A percentile compares a stretch with the other conserved stretches of the same genome.
phyloP scores from a whole-genome alignment of 495 filamentous ascomycete species.

The Daldinia caldariorum region DNA sequence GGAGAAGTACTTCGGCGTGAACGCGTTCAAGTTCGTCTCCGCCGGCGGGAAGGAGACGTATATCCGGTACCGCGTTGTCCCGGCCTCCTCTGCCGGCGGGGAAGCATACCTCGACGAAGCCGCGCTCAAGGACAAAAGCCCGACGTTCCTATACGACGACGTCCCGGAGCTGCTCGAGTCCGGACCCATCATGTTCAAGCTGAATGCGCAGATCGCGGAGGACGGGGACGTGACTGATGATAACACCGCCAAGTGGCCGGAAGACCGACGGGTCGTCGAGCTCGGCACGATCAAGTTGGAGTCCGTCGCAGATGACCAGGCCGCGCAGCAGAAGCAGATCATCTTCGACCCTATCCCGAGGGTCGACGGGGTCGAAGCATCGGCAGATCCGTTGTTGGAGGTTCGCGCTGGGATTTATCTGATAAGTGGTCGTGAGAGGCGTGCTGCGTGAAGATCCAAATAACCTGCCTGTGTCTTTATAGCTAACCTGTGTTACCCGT shows the following conservation, averaged over 20 bases:
- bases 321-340: conserved; percentile 58
- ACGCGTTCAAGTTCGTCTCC: conserved; percentile 60
- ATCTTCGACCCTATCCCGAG: conserved; percentile 67
- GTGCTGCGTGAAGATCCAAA: conserved; percentile 23
- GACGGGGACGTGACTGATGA: conserved; percentile 61
- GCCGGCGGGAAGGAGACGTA: conserved; percentile 53
- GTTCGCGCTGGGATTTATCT: conserved; percentile 62
- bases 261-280: conserved; percentile 57
- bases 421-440: conserved; percentile 60
- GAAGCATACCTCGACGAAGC: conserved; percentile 50
- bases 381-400: conserved; percentile 63
- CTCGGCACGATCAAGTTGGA: conserved; percentile 59
- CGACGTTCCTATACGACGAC: conserved; percentile 58
- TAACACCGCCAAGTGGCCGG: conserved; percentile 63
- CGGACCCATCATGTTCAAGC: conserved; percentile 54
- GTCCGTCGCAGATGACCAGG: conserved; percentile 49
- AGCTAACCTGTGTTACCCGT: too few relatives aligned
- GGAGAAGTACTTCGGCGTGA: conserved; percentile 59
- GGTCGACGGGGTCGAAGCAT: conserved; percentile 60
- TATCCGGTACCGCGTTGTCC: conserved; percentile 58
- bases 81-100: conserved; percentile 48
- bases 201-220: conserved; percentile 61
- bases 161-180: conserved; percentile 45
- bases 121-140: conserved; percentile 45
- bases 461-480: not conserved